Evolutionary conservation across 2,329 filamentous ascomycete genomes (phyloP).

Genomic region (Verticillium nonalfalfae): DNA sequence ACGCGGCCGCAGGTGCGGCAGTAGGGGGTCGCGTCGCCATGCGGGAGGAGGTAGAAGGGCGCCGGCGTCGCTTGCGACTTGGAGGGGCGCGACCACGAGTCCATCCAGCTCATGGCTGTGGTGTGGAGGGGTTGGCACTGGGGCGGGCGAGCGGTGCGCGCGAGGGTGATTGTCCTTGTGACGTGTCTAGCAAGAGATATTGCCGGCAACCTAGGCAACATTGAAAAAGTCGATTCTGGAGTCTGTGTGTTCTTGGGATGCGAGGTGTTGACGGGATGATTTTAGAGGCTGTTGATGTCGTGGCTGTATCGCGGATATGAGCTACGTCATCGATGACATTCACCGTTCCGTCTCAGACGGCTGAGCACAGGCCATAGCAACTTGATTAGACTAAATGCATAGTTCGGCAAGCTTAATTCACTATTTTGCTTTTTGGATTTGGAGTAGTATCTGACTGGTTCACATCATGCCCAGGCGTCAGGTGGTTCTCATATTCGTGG

Average conservation of each 20-base stretch:
- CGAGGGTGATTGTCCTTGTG: not conserved
- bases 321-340: conserved; percentile 11
- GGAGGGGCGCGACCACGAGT: conserved; percentile 30
- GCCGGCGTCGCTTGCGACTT: conserved; percentile 38
- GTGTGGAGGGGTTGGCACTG: not conserved
- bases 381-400: too few relatives aligned
- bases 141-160: not conserved
- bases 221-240: not conserved
- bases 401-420: too few relatives aligned
- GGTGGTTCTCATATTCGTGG: too few relatives aligned
- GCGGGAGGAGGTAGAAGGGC: conserved; percentile 44
- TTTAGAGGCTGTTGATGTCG: not conserved
- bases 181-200: not conserved
- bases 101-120: conserved; percentile 33
- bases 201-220: not conserved
- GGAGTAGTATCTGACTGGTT: too few relatives aligned
- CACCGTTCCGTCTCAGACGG: not conserved
- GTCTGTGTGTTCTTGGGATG: not conserved
- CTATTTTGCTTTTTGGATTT: too few relatives aligned
- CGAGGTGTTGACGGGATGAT: not conserved
- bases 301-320: not conserved
- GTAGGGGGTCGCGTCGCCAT: conserved; percentile 43
- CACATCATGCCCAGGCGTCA: too few relatives aligned
- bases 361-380: too few relatives aligned
- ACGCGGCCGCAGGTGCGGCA: conserved; percentile 51